Percentiles rank a stretch among this genome's conserved stretches.
phyloP scores from a whole-genome alignment of 73 alveolate genomes.

The Paramecium primaurelia region DNA sequence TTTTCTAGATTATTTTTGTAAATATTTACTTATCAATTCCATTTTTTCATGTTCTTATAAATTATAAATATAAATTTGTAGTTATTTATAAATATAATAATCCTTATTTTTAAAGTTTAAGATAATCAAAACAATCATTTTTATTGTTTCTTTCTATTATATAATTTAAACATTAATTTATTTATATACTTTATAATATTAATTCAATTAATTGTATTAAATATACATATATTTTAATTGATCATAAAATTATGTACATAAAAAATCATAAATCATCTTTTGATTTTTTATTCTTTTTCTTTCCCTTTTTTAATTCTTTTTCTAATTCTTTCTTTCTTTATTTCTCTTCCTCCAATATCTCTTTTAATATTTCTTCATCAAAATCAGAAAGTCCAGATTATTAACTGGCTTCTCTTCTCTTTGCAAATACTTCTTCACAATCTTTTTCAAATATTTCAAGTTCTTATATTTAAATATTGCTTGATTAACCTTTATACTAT shows the following conservation, averaged over 20 bases:
- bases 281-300: constrained; percentile 10
- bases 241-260: neutral
- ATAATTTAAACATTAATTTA: no score
- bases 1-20: no score
- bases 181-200: no score
- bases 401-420: neutral
- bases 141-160: no score
- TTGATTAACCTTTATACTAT: neutral
- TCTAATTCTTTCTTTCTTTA: neutral
- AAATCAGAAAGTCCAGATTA: constrained; percentile 23
- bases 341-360: constrained; percentile 29
- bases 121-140: no score
- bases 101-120: no score
- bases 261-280: constrained; percentile 20
- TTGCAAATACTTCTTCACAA: constrained; percentile 12
- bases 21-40: no score
- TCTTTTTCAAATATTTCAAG: neutral
- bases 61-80: no score
- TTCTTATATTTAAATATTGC: neutral
- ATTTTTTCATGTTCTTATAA: no score
- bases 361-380: constrained; percentile 20
- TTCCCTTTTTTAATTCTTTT: neutral
- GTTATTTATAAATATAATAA: no score
- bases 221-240: neutral
- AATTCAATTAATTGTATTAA: no score